Conservation (phyloP, 257 asterid genomes). For the Solanum bulbocastanum region DNA sequence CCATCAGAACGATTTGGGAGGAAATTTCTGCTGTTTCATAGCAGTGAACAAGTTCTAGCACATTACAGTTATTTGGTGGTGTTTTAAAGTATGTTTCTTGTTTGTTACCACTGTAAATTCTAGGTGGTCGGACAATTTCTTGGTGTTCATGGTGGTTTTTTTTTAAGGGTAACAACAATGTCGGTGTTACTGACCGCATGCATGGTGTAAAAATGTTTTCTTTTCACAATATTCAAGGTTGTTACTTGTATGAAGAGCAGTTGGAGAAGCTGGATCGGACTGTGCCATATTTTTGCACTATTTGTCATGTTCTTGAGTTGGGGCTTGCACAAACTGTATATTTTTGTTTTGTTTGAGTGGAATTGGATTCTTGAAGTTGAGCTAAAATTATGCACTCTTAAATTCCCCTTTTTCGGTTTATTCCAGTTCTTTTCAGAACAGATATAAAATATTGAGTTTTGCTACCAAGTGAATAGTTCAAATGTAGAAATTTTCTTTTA, state of each 20-base stretch:
- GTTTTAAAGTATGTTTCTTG: neutral
- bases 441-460: neutral
- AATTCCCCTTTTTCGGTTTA: neutral
- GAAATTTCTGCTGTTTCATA: neutral
- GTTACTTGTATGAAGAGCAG: neutral
- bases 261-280: neutral
- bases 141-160: neutral
- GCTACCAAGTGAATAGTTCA: neutral
- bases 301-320: neutral
- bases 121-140: neutral
- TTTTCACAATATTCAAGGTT: neutral
- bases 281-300: neutral
- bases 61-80: neutral
- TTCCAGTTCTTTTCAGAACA: neutral
- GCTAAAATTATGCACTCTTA: neutral
- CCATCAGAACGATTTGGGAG: neutral
- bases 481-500: neutral
- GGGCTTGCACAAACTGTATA: neutral
- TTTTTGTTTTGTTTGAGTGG: neutral
- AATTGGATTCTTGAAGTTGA: neutral
- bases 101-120: neutral
- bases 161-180: neutral
- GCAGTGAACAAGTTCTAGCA: neutral
- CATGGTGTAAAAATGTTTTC: neutral
- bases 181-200: neutral